phyloP scores from a whole-genome alignment of 257 asterid genomes.

The Solanum infundibuliforme region DNA sequence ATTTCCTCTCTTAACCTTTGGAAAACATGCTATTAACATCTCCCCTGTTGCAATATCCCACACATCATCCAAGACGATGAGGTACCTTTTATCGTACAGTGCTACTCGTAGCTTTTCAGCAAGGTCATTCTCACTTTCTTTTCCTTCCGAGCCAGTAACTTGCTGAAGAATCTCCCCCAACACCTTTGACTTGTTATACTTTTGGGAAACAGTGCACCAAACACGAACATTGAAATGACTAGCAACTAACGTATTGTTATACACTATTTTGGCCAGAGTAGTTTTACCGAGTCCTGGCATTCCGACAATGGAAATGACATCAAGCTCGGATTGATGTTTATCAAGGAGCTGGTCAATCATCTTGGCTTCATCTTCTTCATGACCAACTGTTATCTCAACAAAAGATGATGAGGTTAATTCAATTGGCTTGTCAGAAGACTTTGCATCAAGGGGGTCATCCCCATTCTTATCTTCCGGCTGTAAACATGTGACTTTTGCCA shows the following conservation, averaged over 20 bases:
- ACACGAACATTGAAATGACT: not conserved
- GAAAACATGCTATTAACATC: too few relatives aligned
- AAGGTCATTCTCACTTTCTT: not conserved
- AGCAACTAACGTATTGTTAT: not conserved
- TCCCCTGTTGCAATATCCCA: too few relatives aligned
- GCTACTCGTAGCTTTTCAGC: too few relatives aligned
- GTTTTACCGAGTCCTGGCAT: not conserved
- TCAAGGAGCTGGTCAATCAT: too few relatives aligned
- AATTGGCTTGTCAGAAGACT: rapidly evolving
- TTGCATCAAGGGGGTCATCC: too few relatives aligned
- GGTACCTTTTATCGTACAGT: too few relatives aligned
- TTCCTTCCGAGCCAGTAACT: not conserved
- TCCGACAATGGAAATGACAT: not conserved
- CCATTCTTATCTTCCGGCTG: too few relatives aligned
- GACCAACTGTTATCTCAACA: too few relatives aligned
- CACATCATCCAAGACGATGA: too few relatives aligned
- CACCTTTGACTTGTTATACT: not conserved
- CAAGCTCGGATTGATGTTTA: not conserved
- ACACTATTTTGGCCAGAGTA: not conserved
- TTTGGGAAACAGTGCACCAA: not conserved
- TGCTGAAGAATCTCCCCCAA: not conserved
- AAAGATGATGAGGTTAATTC: too few relatives aligned
- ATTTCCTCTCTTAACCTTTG: too few relatives aligned
- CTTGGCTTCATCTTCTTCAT: rapidly evolving
- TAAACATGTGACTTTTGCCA: too few relatives aligned